Percentiles rank a stretch among this genome's conserved stretches.
Conservation (phyloP, 495 filamentous ascomycete genomes). For the Annulohypoxylon nitens region DNA sequence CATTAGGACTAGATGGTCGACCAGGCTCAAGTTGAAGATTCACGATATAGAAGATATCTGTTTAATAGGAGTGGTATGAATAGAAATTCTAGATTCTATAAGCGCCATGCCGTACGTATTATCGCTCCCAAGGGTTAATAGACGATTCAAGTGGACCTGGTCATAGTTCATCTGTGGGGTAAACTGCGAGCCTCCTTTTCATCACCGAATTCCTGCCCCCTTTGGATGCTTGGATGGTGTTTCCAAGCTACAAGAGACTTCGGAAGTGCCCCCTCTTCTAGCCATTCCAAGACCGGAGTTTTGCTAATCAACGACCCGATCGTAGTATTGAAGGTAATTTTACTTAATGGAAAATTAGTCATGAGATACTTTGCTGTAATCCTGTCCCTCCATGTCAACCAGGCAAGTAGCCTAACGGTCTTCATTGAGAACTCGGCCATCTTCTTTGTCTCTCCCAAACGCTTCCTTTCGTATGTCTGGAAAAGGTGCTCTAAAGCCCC, state of each 20-base stretch:
- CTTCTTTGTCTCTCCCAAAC: neutral
- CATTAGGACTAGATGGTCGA: too few relatives aligned
- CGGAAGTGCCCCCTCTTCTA: neutral
- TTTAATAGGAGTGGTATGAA: neutral
- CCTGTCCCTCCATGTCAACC: neutral
- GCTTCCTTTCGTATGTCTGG: neutral
- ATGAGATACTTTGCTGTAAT: neutral
- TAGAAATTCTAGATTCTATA: too few relatives aligned
- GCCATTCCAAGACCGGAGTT: constrained; percentile 1
- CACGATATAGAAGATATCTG: too few relatives aligned
- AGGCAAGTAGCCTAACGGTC: neutral
- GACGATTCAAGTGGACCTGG: too few relatives aligned
- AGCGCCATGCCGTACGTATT: too few relatives aligned
- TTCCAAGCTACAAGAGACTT: neutral
- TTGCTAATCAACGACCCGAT: neutral
- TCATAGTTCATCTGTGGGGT: too few relatives aligned
- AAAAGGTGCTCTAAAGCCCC: neutral
- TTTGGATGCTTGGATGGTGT: neutral
- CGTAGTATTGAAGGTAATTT: neutral
- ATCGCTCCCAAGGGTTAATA: too few relatives aligned
- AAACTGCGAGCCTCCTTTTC: too few relatives aligned
- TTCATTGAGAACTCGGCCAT: neutral
- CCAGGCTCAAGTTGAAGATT: too few relatives aligned
- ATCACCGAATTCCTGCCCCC: too few relatives aligned
- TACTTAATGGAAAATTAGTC: constrained; percentile 10